Conservation (phyloP, 129 eudicot species). For the Ambrosia trifida region DNA sequence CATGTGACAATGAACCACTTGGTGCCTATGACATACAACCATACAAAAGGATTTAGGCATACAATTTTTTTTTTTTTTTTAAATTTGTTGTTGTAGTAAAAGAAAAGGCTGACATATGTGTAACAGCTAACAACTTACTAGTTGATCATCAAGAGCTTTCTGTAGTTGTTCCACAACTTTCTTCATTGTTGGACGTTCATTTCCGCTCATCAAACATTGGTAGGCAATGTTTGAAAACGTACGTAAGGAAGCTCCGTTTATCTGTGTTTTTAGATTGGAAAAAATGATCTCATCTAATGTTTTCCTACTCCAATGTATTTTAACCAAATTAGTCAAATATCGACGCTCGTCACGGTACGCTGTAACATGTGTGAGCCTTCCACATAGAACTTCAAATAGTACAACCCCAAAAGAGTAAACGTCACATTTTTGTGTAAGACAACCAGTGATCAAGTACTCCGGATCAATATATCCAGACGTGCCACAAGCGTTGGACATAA, state of each 20-base stretch:
- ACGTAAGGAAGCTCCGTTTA: neutral
- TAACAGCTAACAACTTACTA: slow-evolving; percentile 3
- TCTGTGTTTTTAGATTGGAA: neutral
- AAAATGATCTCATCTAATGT: neutral
- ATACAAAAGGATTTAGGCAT: too few relatives aligned
- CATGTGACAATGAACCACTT: too few relatives aligned
- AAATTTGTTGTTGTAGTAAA: neutral
- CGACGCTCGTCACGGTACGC: neutral
- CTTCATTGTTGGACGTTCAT: slow-evolving; percentile 21
- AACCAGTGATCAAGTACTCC: neutral
- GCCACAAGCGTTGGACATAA: slow-evolving; percentile 23
- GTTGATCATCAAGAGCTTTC: slow-evolving; percentile 12
- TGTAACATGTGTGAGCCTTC: neutral
- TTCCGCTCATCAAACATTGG: slow-evolving; percentile 9
- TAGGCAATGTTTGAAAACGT: slow-evolving; percentile 15
- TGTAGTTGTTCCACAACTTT: slow-evolving; percentile 5
- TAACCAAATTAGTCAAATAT: neutral
- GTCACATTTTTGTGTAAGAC: neutral
- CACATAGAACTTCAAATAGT: slow-evolving; percentile 12
- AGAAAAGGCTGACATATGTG: neutral
- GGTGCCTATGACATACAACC: too few relatives aligned
- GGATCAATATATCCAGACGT: slow-evolving; percentile 24
- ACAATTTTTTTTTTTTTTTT: too few relatives aligned
- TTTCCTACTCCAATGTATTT: neutral
- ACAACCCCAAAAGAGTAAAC: slow-evolving; percentile 11